Percentiles rank a stretch among this genome's conserved stretches.
phyloP scores from a whole-genome alignment of 208 protist genomes.

The Acanthamoeba sp. region DNA sequence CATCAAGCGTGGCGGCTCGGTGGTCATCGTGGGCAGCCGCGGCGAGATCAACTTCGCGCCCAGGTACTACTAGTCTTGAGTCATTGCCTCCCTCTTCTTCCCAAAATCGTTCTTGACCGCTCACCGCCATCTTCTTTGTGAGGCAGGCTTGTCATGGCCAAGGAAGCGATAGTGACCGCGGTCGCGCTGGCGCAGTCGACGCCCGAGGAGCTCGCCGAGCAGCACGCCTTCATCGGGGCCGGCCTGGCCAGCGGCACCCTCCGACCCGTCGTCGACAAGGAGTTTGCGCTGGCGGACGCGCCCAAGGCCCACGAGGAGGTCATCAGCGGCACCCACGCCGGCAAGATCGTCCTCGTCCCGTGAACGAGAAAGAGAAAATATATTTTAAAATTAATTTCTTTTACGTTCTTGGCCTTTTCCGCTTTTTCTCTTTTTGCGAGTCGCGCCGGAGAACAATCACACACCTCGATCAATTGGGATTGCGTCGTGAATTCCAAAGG shows the following conservation, averaged over 20 bases:
- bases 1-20: constrained; percentile 33
- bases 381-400: too few species aligned
- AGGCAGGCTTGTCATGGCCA: constrained; percentile 20
- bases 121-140: not conserved
- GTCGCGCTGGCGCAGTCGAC: constrained; percentile 20
- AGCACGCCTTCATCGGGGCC: constrained; percentile 32
- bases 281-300: constrained; percentile 52
- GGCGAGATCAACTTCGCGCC: constrained; percentile 64
- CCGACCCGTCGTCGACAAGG: constrained; percentile 46
- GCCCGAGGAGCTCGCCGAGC: constrained; percentile 5
- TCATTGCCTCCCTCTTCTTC: not conserved
- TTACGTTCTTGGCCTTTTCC: too few species aligned
- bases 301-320: constrained; percentile 60
- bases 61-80: too few species aligned
- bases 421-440: too few species aligned
- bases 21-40: constrained; percentile 66
- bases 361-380: not conserved
- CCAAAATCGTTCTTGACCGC: not conserved
- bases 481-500: not conserved
- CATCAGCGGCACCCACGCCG: not conserved
- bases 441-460: too few species aligned
- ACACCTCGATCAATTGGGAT: not conserved
- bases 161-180: constrained; percentile 38
- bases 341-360: constrained; percentile 66
- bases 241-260: constrained; percentile 58